Conservation (phyloP, 768 basidiomycete genomes). For the Flagelloscypha sp. region DNA sequence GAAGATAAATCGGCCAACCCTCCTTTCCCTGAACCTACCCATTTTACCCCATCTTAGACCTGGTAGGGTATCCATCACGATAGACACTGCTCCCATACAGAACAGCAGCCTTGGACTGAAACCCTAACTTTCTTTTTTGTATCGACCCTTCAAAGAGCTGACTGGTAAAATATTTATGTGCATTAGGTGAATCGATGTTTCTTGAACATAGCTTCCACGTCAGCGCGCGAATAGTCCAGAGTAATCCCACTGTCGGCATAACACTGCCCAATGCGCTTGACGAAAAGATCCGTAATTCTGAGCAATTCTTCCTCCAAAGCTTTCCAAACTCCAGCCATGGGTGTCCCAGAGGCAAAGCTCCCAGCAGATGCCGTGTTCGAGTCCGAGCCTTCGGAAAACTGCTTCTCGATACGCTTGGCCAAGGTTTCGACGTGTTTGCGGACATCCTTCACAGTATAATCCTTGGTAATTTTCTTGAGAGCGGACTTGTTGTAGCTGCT, state of each 20-base stretch:
- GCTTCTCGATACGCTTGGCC: conserved; percentile 90
- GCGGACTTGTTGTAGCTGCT: conserved; percentile 66
- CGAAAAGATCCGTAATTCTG: conserved; percentile 62
- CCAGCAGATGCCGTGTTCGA: conserved; percentile 47
- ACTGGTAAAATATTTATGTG: too few relatives aligned
- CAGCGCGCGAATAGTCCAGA: conserved; percentile 65
- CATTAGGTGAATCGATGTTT: too few relatives aligned
- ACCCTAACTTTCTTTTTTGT: too few relatives aligned
- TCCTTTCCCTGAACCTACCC: conserved; percentile 35
- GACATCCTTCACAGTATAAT: conserved; percentile 81
- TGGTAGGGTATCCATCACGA: too few relatives aligned
- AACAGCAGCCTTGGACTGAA: too few relatives aligned
- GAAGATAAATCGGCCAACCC: conserved; percentile 10
- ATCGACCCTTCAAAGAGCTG: neutral
- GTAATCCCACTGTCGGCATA: conserved; percentile 67
- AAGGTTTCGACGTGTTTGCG: conserved; percentile 82
- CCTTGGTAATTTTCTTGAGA: conserved; percentile 80
- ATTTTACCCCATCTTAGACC: too few relatives aligned
- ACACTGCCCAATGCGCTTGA: conserved; percentile 63
- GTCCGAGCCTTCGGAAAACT: conserved; percentile 80
- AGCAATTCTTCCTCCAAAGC: conserved; percentile 82
- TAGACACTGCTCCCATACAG: too few relatives aligned
- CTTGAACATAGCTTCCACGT: conserved; percentile 75
- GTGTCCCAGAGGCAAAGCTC: conserved; percentile 49
- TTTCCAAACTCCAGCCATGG: conserved; percentile 83